Evolutionary conservation across 805 yeast genomes (phyloP).

Genomic region (Nakazawaea pomicola): DNA sequence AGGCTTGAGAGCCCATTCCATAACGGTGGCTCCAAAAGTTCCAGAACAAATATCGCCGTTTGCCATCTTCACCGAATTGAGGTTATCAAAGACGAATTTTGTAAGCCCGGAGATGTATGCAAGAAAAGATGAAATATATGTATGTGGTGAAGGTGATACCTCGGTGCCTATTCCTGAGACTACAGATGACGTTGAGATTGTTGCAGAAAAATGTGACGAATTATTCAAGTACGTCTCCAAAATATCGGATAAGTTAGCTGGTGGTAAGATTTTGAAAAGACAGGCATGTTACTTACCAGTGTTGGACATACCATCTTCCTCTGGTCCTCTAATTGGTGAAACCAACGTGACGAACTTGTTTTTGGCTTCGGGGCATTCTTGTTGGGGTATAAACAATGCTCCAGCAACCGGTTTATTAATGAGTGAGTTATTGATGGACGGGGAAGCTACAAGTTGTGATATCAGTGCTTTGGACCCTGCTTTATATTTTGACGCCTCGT

Average conservation of each 20-base stretch:
- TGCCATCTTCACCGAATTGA: constrained; percentile 90
- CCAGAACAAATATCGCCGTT: constrained; percentile 77
- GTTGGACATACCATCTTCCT: constrained; percentile 82
- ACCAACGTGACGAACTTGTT: constrained; percentile 78
- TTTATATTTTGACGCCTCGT: constrained; percentile 72
- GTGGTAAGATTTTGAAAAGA: constrained; percentile 71
- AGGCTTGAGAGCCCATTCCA: constrained; percentile 92
- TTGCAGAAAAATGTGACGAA: constrained; percentile 82
- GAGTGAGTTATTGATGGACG: constrained; percentile 84
- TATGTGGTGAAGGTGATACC: constrained; percentile 96
- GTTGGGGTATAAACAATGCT: constrained; percentile 98
- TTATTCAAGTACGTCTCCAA: constrained; percentile 77
- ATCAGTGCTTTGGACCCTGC: constrained; percentile 82
- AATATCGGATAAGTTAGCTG: constrained; percentile 60
- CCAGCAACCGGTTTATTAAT: constrained; percentile 94
- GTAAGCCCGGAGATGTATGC: constrained; percentile 95
- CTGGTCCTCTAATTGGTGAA: constrained; percentile 93
- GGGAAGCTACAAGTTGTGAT: constrained; percentile 72
- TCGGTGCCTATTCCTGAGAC: constrained; percentile 89
- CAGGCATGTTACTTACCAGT: constrained; percentile 98
- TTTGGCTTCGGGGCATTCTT: constrained; percentile 90
- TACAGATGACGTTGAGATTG: constrained; percentile 88
- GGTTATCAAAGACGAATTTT: constrained; percentile 58
- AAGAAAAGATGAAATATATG: constrained; percentile 90
- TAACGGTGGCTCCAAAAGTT: constrained; percentile 77